Percentiles rank a stretch among this genome's conserved stretches.
Conservation (phyloP, 169 alveolate genomes). For the Cryptosporidium canis region DNA sequence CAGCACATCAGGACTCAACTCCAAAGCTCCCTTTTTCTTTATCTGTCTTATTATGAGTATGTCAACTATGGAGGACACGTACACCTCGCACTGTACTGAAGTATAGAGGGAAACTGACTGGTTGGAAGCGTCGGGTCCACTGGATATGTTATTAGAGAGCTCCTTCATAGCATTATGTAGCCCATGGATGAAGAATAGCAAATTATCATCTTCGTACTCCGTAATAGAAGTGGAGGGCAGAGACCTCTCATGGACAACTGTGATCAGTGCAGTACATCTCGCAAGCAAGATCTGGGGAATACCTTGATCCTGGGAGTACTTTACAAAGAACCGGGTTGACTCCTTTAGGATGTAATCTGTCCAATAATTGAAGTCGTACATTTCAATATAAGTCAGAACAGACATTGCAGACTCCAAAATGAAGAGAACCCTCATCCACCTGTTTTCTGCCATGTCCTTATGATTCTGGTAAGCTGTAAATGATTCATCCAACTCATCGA, state of each 20-base stretch:
- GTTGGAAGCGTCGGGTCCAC: neutral
- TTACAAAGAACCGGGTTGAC: constrained; percentile 13
- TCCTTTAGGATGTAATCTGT: constrained; percentile 27
- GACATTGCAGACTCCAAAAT: constrained; percentile 29
- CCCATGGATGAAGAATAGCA: constrained; percentile 33
- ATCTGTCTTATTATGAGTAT: constrained; percentile 57
- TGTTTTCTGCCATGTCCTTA: constrained; percentile 4
- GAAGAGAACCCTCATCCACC: constrained; percentile 51
- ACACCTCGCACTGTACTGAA: constrained; percentile 48
- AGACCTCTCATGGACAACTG: constrained; percentile 18
- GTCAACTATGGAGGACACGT: constrained; percentile 43
- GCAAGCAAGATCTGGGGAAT: constrained; percentile 58
- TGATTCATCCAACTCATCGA: neutral
- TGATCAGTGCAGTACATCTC: constrained; percentile 41
- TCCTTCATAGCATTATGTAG: constrained; percentile 28
- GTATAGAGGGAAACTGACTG: constrained; percentile 3
- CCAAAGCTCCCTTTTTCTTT: neutral
- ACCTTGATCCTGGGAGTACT: neutral
- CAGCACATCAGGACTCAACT: neutral
- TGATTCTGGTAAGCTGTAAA: neutral
- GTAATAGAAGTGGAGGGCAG: neutral
- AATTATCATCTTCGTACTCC: constrained; percentile 30
- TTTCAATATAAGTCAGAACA: neutral
- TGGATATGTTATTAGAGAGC: neutral
- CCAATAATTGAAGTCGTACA: neutral